Conservation (phyloP, 495 filamentous ascomycete species). For the Penicillium manginii region DNA sequence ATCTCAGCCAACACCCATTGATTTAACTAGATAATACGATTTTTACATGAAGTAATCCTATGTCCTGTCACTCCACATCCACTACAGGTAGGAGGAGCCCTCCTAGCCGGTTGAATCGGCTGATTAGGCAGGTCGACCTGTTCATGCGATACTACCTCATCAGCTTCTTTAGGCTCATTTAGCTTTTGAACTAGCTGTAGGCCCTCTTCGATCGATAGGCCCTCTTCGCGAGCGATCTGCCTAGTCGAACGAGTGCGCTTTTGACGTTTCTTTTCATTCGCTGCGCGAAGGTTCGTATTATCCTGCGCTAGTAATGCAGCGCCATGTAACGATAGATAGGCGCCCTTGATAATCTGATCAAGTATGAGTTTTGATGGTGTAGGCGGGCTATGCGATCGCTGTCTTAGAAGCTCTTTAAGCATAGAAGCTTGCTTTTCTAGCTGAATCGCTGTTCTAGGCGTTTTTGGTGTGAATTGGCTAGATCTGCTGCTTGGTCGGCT, state of each 20-base stretch:
- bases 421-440: slow-evolving; percentile 15
- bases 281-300: slow-evolving; percentile 9
- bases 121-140: background rate
- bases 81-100: background rate
- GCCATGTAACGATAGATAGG: background rate
- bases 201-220: slow-evolving; percentile 6
- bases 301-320: slow-evolving; percentile 6
- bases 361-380: slow-evolving; percentile 7
- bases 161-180: slow-evolving; percentile 1
- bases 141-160: slow-evolving; percentile 2
- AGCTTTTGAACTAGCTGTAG: slow-evolving; percentile 8
- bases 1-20: background rate
- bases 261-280: slow-evolving; percentile 13
- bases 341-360: slow-evolving; percentile 13
- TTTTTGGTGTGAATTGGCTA: slow-evolving; percentile 15
- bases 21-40: background rate
- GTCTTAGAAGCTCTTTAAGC: slow-evolving; percentile 9
- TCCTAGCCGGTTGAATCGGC: background rate
- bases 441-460: slow-evolving; percentile 10
- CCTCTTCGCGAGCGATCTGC: slow-evolving; percentile 9
- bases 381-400: slow-evolving; percentile 9
- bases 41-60: background rate
- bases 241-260: slow-evolving; percentile 11
- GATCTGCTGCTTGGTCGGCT: slow-evolving; percentile 14
- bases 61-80: background rate